Evolutionary conservation across 768 basidiomycete genomes (phyloP), one percentile per base, ranked within the genome.

Genomic region (Cantharellus anzutake): DNA sequence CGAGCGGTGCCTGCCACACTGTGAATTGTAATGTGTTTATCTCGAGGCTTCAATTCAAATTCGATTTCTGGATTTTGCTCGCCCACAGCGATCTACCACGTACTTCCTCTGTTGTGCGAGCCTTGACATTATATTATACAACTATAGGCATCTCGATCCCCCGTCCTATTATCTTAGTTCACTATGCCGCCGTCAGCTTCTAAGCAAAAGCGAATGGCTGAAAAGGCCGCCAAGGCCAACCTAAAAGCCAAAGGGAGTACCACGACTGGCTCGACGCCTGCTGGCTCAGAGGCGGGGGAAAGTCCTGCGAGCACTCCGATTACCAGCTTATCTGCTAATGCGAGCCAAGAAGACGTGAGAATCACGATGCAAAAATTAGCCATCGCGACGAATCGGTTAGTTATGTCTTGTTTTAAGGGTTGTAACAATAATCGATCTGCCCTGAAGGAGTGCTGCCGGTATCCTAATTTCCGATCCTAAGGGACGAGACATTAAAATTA

Each of bases 401-500:
- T 48, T 48, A 48, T 29, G 29, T 29, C 11, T 48, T 48, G 44
- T 29, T 2, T 56, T 34, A 39, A 7, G 42, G 20, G 52, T 55
- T 7, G 2, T 59, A n/a, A n/a, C 56, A 20, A 63, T 48, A 50
- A 48, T 14, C 59, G 41, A 41, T 3, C 35, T 41, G 14, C 61
- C 57, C n/a, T 68, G 41, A 64, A 90, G 88, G 82, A 88, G 86
- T 66, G 84, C 91, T 16, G 78, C 85, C 35, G 96, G 96, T 60
- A 93, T 97, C 20, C 78, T 98, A 37, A 83, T 91, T 51, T 96
- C 92, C 14, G 96, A 99, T 71, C 70, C 77, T 51, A 92, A 97
- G 71, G 80, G 84, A 56, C 84, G 96, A 59, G 96, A 99, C 75
- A 85, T 99, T 78, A 97, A 97, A 74, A 93, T 98, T 66, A 91